phyloP scores from a whole-genome alignment of 768 basidiomycete genomes.

The Agaricus blazei region DNA sequence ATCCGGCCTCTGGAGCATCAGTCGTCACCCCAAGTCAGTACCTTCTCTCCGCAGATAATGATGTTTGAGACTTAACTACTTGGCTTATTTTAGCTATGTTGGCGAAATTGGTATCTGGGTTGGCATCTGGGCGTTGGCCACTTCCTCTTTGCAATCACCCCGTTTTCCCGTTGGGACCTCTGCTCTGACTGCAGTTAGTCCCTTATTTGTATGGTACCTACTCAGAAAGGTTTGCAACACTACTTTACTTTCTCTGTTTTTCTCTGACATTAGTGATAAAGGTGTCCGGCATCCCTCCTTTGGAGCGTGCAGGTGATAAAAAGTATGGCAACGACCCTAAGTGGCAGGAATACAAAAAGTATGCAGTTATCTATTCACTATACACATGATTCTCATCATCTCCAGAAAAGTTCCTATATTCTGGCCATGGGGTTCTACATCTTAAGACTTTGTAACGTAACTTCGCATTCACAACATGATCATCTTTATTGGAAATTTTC shows the following conservation, averaged over 20 bases:
- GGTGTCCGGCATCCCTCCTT: slow-evolving; percentile 66
- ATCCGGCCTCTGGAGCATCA: slow-evolving; percentile 60
- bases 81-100: slow-evolving; percentile 45
- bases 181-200: slow-evolving; percentile 48
- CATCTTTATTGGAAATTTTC: neutral
- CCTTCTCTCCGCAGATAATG: neutral
- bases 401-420: slow-evolving; percentile 32
- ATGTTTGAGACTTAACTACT: neutral
- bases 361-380: slow-evolving; percentile 9
- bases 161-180: slow-evolving; percentile 41
- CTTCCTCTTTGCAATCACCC: slow-evolving; percentile 38
- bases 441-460: neutral
- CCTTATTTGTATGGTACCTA: slow-evolving; percentile 61
- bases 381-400: neutral
- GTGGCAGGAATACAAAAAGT: slow-evolving; percentile 60
- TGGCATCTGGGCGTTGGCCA: slow-evolving; percentile 57
- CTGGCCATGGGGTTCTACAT: slow-evolving; percentile 37
- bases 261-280: slow-evolving; percentile 17
- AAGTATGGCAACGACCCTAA: slow-evolving; percentile 48
- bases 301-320: slow-evolving; percentile 55
- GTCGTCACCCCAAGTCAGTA: slow-evolving; percentile 69
- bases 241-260: neutral
- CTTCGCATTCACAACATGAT: neutral
- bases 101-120: slow-evolving; percentile 70
- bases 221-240: slow-evolving; percentile 31